Base-by-base conservation (phyloP, 805 yeast genomes). In the Suhomyces vadensis region DNA sequence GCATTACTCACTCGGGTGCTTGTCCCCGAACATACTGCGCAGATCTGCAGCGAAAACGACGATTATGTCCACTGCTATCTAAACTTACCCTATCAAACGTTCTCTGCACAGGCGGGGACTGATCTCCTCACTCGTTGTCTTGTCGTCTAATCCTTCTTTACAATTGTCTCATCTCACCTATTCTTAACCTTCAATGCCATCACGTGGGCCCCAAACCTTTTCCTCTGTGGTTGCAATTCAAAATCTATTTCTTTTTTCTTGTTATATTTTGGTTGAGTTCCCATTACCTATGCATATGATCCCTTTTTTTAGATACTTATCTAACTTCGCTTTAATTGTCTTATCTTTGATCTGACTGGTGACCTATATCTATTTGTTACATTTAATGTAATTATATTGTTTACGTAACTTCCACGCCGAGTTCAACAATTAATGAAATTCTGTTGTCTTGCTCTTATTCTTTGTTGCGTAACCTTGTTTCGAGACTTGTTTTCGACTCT, bases 121-220 rank as follows among this genome's bases (percentile, higher is more conserved):
- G 33, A 29, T 29, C 33, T 29, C 33, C 33, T 29, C 33, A 29
- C 9, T 29, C 33, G 33, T 29, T 29, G 33, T 14, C 33, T 29
- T 29, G 33, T 29, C 33, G 33, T 20, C 33, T 14, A n/a, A 20
- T 29, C 9, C 9, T 29, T 29, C 33, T 9, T 29, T 20, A 29
- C 20, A 20, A 29, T 14, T 14, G 19, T 29, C 9, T 26, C 11
- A n/a, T 9, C 33, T 10, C 19, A 29, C 16, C 14, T 8, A 14
- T 14, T 29, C 33, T 29, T 16, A 20, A 14, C 11, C n/a, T n/a
- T n/a, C n/a, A 8, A 5, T 14, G 33, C 33, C 33, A 14, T 29
- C 33, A 29, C 33, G 19, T 29, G 33, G 33, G 33, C 33, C 33
- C 20, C 20, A 6, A 29, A 29, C 33, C 33, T n/a, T 14, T 9